A percentile compares a stretch with the other conserved stretches of the same genome.
Evolutionary conservation across 768 basidiomycete genomes (phyloP).

Genomic region (Amanita inopinata): DNA sequence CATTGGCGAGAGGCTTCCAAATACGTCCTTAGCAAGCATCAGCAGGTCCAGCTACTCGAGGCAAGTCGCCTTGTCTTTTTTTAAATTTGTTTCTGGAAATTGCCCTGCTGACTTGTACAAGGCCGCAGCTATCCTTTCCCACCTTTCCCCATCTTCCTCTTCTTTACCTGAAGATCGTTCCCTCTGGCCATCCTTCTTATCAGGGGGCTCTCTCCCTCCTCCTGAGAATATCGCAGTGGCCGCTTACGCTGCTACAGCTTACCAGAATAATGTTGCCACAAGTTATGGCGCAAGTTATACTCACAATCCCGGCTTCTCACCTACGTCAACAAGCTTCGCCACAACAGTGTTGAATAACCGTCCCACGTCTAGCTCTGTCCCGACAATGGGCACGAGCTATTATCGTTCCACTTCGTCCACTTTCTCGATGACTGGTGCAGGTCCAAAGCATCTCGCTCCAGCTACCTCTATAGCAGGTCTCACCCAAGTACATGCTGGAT

Average conservation of each 20-base stretch:
- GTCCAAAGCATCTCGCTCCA: constrained; percentile 42
- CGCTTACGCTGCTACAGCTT: background rate
- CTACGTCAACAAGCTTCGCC: constrained; percentile 9
- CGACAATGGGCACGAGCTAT: constrained; percentile 22
- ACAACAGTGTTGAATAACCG: constrained; percentile 12
- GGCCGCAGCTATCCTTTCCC: constrained; percentile 93
- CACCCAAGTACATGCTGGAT: constrained; percentile 53
- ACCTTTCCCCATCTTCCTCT: constrained; percentile 60
- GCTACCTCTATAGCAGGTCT: constrained; percentile 26
- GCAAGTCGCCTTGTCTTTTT: constrained; percentile 26
- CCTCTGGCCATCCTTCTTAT: constrained; percentile 81
- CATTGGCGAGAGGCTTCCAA: constrained; percentile 93
- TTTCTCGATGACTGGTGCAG: constrained; percentile 13
- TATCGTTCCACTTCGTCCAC: constrained; percentile 22
- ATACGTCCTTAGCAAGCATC: constrained; percentile 88
- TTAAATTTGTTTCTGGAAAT: constrained; percentile 1
- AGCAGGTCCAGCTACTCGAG: constrained; percentile 95
- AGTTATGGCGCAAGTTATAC: constrained; percentile 8
- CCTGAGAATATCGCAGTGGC: constrained; percentile 22
- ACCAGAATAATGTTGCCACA: constrained; percentile 1
- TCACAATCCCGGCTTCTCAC: constrained; percentile 1
- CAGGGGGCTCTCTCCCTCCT: constrained; percentile 56
- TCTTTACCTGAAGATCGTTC: constrained; percentile 91
- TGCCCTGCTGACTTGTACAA: constrained; percentile 18
- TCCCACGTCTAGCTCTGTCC: constrained; percentile 45